Evolutionary conservation across 495 filamentous ascomycete genomes (phyloP), one percentile per base, ranked within the genome.

Genomic region (Podospora conica): DNA sequence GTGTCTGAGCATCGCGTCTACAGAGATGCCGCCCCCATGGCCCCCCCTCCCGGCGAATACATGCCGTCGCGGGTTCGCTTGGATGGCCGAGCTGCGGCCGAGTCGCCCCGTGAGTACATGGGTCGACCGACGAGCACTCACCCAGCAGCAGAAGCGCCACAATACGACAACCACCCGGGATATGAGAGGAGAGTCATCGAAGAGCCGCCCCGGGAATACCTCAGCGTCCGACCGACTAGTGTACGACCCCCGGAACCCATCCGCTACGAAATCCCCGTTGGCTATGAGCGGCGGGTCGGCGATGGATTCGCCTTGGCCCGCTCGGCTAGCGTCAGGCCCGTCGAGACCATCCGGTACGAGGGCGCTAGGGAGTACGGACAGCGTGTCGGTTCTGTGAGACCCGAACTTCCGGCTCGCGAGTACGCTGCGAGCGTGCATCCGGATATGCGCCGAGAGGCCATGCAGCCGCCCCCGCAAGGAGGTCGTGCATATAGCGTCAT

Each of bases 61-160:
- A 67, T 78, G 27, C 78, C 79, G 31, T 66, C 80, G 20, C 72
- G 81, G 57, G 70, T 74, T 2, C 66, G 66, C 18, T 58, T 71
- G 1, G 78, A 78, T 15, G 67, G 76, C 48, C 76, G 74, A 9
- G 48, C 65, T 29, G 66, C 65, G 7, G 73, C 74, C 29, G 80
- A 82, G 29, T 53, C 77, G 7, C 76, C 84, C 12, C 78, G 81
- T 20, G 84, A 87, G 48, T 83, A 84, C 60, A 71, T 85, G n/a
- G 69, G 86, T 24, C 78, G 86, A 63, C 78, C 84, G 28, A 68
- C 82, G 9, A 90, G 86, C 72, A 83, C 87, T 22, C 83, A 85
- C 60, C 87, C 87, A 3, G 58, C 68, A 7, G 12, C 61, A 54
- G 70, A 72, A 3, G 23, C 63, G 1, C 18, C 53, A 3, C 66